These are phyloP conservation scores for Diaporthe velutina DNA, from an alignment of 2,329 filamentous ascomycete genomes.

Conservation along the genomic window DNA sequence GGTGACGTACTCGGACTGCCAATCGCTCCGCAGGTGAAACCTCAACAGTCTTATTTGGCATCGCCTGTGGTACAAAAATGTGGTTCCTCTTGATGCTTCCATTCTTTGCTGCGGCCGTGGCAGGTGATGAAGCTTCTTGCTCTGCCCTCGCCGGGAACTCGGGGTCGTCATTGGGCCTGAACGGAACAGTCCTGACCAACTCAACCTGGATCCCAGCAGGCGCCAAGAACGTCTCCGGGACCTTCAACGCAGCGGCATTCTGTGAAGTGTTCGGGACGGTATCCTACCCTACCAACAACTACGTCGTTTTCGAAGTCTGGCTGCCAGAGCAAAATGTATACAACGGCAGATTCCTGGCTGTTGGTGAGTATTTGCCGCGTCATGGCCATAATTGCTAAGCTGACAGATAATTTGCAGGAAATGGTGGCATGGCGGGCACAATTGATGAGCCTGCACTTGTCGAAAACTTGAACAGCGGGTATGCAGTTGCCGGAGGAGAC, in stretches of 20 bases:
- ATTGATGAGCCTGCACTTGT: conserved; percentile 14
- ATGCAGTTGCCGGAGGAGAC: conserved; percentile 23
- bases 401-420: not conserved
- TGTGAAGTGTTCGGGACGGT: conserved; percentile 11
- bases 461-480: conserved; percentile 1
- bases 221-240: conserved; percentile 9
- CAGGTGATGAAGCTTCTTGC: conserved; percentile 5
- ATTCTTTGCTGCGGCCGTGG: not conserved
- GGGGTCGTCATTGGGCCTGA: not conserved
- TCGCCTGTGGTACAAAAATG: not conserved
- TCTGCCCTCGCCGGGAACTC: not conserved
- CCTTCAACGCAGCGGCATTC: not conserved
- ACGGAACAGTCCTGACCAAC: conserved; percentile 20
- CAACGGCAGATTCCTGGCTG: conserved; percentile 16
- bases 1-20: not conserved
- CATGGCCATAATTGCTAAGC: too few relatives aligned
- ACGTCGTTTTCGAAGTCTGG: conserved; percentile 19
- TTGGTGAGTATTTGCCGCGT: not conserved
- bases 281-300: not conserved
- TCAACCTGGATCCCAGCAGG: conserved; percentile 21
- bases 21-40: not conserved
- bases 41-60: not conserved
- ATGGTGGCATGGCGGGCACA: not conserved
- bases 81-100: not conserved
- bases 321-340: not conserved